phyloP scores from a whole-genome alignment of 768 basidiomycete species.

The Rhizopogon rudus region DNA sequence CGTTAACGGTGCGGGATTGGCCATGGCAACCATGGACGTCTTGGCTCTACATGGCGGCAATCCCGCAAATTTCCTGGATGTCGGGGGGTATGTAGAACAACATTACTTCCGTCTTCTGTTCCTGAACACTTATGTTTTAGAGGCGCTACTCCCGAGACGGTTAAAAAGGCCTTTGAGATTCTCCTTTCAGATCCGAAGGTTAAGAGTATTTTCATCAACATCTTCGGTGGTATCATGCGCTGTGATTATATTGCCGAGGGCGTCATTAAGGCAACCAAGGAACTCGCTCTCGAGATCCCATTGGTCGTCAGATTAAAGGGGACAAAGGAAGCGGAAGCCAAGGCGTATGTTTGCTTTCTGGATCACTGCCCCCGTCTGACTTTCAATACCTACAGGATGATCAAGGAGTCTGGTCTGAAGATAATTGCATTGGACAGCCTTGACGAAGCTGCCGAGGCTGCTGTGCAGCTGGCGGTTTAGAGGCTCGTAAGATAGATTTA shows the following conservation, averaged over 20 bases:
- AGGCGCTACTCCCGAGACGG: conserved; percentile 98
- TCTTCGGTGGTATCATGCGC: conserved; percentile 98
- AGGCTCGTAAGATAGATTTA: conserved; percentile 12
- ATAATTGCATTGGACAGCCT: conserved; percentile 92
- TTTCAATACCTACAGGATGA: conserved; percentile 60
- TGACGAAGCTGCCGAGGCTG: conserved; percentile 85
- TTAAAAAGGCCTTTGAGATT: conserved; percentile 99
- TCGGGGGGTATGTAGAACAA: conserved; percentile 68
- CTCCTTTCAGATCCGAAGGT: conserved; percentile 87
- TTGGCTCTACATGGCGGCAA: conserved; percentile 92
- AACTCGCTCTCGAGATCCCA: conserved; percentile 79
- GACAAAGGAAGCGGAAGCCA: conserved; percentile 94
- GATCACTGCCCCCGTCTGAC: conserved; percentile 1
- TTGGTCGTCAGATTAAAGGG: conserved; percentile 94
- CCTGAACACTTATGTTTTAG: conserved; percentile 32
- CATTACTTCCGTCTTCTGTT: neutral
- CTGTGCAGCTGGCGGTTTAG: conserved; percentile 58
- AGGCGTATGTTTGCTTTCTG: conserved; percentile 57
- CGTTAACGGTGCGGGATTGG: conserved; percentile 97
- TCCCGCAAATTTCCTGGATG: conserved; percentile 98
- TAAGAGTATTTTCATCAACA: conserved; percentile 98
- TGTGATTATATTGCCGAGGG: conserved; percentile 98
- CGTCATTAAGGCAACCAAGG: conserved; percentile 96
- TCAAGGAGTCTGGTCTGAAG: conserved; percentile 85
- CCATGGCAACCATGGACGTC: conserved; percentile 99